Percentiles rank a stretch among this genome's conserved stretches.
phyloP scores from a whole-genome alignment of 2,329 filamentous ascomycete species.

The Grosmannia huntii region DNA sequence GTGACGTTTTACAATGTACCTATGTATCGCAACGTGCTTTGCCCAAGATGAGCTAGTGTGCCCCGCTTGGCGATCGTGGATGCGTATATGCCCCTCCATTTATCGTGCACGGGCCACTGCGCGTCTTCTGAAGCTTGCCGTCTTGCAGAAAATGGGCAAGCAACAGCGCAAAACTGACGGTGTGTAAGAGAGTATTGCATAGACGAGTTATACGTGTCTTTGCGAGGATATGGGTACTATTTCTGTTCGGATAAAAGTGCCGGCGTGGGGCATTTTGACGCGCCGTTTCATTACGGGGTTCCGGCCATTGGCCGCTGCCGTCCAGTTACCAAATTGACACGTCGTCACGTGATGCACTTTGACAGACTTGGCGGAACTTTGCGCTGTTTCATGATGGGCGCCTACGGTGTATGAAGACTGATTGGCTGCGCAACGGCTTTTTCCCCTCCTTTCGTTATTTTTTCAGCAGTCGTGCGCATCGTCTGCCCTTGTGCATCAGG shows the following conservation, averaged over 20 bases:
- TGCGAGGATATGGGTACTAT: neutral
- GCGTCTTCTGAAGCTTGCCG: constrained; percentile 6
- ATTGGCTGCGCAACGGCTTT: neutral
- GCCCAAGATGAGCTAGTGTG: constrained; percentile 1
- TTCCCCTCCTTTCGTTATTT: neutral
- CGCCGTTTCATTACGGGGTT: constrained; percentile 5
- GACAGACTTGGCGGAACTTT: neutral
- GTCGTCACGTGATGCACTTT: constrained; percentile 10
- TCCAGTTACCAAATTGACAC: constrained; percentile 8
- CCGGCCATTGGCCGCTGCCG: neutral
- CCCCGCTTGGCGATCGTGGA: neutral
- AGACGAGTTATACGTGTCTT: neutral
- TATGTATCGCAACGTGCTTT: neutral
- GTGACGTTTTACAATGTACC: constrained; percentile 4
- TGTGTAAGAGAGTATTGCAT: no score
- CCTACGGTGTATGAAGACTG: neutral
- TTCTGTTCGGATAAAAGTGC: neutral
- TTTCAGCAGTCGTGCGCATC: neutral
- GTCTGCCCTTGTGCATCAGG: neutral
- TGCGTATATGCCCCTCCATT: neutral
- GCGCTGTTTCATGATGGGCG: neutral
- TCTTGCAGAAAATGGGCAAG: neutral
- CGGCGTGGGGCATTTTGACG: neutral
- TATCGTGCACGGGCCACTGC: constrained; percentile 9
- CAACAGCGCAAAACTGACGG: neutral